Conservation (phyloP, 2,329 filamentous ascomycete species). For the Mollisia scopiformis region DNA sequence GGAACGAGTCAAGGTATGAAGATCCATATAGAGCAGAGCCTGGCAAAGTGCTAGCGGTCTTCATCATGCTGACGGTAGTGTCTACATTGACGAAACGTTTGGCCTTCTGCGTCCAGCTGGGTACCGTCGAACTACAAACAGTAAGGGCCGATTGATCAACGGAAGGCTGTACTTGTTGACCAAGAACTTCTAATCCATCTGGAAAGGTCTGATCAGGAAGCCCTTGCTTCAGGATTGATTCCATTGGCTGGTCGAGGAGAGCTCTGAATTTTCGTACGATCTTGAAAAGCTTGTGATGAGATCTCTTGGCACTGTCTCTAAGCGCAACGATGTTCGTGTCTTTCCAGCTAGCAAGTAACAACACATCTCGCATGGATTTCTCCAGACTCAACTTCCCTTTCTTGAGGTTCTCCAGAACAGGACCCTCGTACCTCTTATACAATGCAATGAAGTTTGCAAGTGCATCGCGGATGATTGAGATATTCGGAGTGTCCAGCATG, state of each 20-base stretch:
- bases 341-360: slow-evolving; percentile 95
- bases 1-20: slow-evolving; percentile 66
- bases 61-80: slow-evolving; percentile 76
- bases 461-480: slow-evolving; percentile 63
- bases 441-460: slow-evolving; percentile 78
- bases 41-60: slow-evolving; percentile 58
- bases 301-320: slow-evolving; percentile 84
- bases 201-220: slow-evolving; percentile 49
- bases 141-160: slow-evolving; percentile 33
- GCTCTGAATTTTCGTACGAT: slow-evolving; percentile 87
- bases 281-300: slow-evolving; percentile 90
- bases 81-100: slow-evolving; percentile 71
- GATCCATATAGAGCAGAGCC: slow-evolving; percentile 57
- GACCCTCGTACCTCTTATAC: slow-evolving; percentile 70
- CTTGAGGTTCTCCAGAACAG: slow-evolving; percentile 65
- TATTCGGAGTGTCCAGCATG: slow-evolving; percentile 56
- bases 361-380: slow-evolving; percentile 90
- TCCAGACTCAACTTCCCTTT: slow-evolving; percentile 77
- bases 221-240: slow-evolving; percentile 61
- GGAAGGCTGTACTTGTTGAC: slow-evolving; percentile 16
- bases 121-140: slow-evolving; percentile 34
- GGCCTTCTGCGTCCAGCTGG: slow-evolving; percentile 50
- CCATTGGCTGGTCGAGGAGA: slow-evolving; percentile 76
- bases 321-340: slow-evolving; percentile 93
- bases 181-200: background rate